Conservation (phyloP, 257 asterid species). For the Haberlea rhodopensis region DNA sequence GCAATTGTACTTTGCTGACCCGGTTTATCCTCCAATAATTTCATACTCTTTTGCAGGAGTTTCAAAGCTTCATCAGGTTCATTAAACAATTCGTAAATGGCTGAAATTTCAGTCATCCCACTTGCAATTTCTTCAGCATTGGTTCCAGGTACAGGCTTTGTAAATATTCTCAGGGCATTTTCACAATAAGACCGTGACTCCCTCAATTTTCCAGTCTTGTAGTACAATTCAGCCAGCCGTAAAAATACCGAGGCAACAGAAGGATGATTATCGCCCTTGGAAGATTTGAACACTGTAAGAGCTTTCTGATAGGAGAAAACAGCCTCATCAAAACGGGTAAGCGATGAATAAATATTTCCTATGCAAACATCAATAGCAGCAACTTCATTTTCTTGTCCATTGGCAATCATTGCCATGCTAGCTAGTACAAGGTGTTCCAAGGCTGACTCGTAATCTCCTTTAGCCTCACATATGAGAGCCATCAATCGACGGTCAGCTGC, state of each 20-base stretch:
- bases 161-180: constrained; percentile 82
- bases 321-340: constrained; percentile 92
- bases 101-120: constrained; percentile 90
- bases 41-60: constrained; percentile 83
- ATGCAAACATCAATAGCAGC: constrained; percentile 95
- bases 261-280: constrained; percentile 94
- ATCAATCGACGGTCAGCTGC: constrained; percentile 96
- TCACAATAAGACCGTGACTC: constrained; percentile 95
- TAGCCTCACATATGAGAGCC: constrained; percentile 97
- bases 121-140: constrained; percentile 85
- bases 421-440: constrained; percentile 98
- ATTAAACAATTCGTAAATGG: constrained; percentile 82
- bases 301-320: constrained; percentile 99
- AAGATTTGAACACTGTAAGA: constrained; percentile 93
- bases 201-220: constrained; percentile 87
- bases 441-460: constrained; percentile 88
- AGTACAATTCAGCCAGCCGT: constrained; percentile 83
- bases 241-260: constrained; percentile 92
- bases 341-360: constrained; percentile 87
- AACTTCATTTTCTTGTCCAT: constrained; percentile 89
- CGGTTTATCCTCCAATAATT: constrained; percentile 85
- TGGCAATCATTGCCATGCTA: constrained; percentile 98
- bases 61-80: constrained; percentile 95
- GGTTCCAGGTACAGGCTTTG: constrained; percentile 88
- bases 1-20: constrained; percentile 97